Evolutionary conservation across 371 early-diverging fungal genomes (phyloP), one percentile per base, ranked within the genome.

Genomic region (Apophysomyces trapeziformis): DNA sequence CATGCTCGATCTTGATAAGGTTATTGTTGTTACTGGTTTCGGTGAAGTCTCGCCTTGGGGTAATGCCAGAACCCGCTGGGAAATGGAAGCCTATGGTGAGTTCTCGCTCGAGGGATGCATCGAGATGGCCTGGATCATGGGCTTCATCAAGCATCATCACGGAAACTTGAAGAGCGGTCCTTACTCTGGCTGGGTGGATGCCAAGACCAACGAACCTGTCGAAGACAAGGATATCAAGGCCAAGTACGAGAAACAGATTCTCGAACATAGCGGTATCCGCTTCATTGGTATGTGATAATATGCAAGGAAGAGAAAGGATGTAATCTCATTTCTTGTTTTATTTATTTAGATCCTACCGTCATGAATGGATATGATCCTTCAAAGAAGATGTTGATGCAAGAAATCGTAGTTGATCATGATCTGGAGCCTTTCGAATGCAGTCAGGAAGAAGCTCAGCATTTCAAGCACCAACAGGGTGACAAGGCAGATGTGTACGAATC

Each of bases 121-220:
- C 70, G 97, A 97, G 82, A 90, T 97, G 89, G 96, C 98, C 38
- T 96, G 98, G 96, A 93, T 96, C 72, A 96, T 96, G 97, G 96
- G 96, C 65, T 89, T 85, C 73, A 95, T 97, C 78, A 93, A 91
- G 79, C 95, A 95, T 78, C 90, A 90, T 77, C 89, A 92, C 67
- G 97, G 96, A 43, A 90, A 89, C 46, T 85, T 96, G 71, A 94
- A 94, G 85, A 87, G 85, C 75, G 91, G 90, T 50, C 83, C 83
- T 76, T 95, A 96, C 86, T 86, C 93, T 77, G 98, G 98, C 21
- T 97, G 98, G 98, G 88, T 97, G 26, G 96, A 96, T 76, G 89
- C 90, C 65, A 91, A 91, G 81, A 86, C 96, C 66, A 87, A 85
- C 60, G 94, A 96, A 74, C 98, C 98, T 47, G 93, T 97, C 60